These are phyloP conservation scores for Sanghuangporus sanghuang DNA, from an alignment of 1,284 basidiomycete genomes.

Conservation along the genomic window DNA sequence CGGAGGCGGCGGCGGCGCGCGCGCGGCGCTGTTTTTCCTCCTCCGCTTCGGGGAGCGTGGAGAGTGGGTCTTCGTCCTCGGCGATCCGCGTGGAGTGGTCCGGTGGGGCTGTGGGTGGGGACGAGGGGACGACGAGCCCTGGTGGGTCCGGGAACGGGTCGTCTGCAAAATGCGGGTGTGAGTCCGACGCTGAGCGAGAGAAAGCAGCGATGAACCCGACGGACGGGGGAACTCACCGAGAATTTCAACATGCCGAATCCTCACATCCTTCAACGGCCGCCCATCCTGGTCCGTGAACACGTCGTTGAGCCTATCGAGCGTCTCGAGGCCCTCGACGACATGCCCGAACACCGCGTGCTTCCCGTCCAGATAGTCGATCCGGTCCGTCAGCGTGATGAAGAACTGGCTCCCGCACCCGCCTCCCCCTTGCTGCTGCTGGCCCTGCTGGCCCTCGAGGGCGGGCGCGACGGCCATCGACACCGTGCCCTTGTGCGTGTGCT, in stretches of 20 bases:
- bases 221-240: slow-evolving; percentile 59
- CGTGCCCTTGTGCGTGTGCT: slow-evolving; percentile 84
- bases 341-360: slow-evolving; percentile 95
- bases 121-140: slow-evolving; percentile 66
- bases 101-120: slow-evolving; percentile 74
- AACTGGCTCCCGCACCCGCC: slow-evolving; percentile 94
- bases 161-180: slow-evolving; percentile 43
- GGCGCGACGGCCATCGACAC: slow-evolving; percentile 95
- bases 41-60: slow-evolving; percentile 75
- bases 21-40: slow-evolving; percentile 74
- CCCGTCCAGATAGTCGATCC: slow-evolving; percentile 92
- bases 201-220: neutral
- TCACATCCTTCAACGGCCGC: slow-evolving; percentile 87
- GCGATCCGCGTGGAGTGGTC: slow-evolving; percentile 85
- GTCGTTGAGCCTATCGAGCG: slow-evolving; percentile 90
- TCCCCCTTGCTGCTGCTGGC: slow-evolving; percentile 32
- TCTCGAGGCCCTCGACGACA: slow-evolving; percentile 92
- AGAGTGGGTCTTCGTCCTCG: slow-evolving; percentile 85
- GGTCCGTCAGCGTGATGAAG: slow-evolving; percentile 89
- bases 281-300: slow-evolving; percentile 86
- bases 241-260: slow-evolving; percentile 90
- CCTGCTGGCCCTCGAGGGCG: slow-evolving; percentile 50
- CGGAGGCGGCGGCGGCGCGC: slow-evolving; percentile 87
- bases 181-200: neutral
- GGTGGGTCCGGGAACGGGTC: slow-evolving; percentile 91